Percentiles rank a stretch among this genome's conserved stretches.
phyloP scores from a whole-genome alignment of 306 rosid genomes.

The Quercus variabilis region DNA sequence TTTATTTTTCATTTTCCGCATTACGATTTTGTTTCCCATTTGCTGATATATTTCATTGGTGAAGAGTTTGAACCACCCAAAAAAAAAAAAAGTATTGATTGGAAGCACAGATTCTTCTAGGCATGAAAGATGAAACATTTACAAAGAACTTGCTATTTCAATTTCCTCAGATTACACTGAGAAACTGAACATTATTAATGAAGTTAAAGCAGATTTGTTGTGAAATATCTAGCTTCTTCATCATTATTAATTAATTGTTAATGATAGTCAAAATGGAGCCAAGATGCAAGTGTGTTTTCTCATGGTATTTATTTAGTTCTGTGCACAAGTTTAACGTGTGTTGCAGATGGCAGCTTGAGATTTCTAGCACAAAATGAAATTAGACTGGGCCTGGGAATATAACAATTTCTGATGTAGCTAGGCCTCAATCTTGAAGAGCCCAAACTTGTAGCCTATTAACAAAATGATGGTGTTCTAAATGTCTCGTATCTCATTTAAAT shows the following conservation, averaged over 20 bases:
- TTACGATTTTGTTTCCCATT: neutral
- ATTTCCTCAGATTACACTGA: neutral
- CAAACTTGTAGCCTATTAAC: no score
- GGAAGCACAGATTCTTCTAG: neutral
- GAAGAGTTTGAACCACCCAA: neutral
- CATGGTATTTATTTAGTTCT: no score
- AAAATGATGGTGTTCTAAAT: no score
- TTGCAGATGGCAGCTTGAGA: no score
- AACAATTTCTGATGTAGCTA: neutral
- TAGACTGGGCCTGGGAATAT: neutral
- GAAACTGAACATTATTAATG: no score
- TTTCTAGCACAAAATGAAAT: neutral
- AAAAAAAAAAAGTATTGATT: neutral
- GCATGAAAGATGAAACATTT: neutral
- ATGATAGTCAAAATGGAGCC: no score
- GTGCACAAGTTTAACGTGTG: no score
- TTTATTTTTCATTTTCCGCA: neutral
- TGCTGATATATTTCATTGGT: neutral
- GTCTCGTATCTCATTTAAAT: no score
- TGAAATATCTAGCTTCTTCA: no score
- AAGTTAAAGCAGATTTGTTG: no score
- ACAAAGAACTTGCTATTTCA: neutral
- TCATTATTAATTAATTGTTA: no score
- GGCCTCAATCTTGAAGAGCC: neutral
- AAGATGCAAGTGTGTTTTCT: no score